phyloP scores from a whole-genome alignment of 768 basidiomycete genomes.

The Naganishia kalamii region DNA sequence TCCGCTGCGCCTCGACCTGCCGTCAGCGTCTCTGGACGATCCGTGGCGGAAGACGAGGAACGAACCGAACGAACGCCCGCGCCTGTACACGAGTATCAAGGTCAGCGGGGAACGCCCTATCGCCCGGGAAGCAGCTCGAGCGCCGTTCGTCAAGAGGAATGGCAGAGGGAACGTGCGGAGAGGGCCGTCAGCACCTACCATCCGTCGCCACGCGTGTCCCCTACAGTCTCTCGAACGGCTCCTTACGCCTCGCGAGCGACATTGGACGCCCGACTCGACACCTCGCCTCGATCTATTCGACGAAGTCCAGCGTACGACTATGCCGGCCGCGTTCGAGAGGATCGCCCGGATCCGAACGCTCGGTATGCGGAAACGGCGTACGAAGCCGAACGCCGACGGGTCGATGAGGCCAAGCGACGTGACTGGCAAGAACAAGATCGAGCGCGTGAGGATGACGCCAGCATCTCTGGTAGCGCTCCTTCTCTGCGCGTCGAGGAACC shows the following conservation, averaged over 20 bases:
- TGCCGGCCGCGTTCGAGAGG: neutral
- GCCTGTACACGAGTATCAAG: conserved; percentile 24
- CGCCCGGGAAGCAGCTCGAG: conserved; percentile 18
- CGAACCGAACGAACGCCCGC: conserved; percentile 27
- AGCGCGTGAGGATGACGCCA: conserved; percentile 14
- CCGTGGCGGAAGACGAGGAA: neutral
- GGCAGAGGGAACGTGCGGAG: conserved; percentile 34
- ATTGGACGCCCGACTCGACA: neutral
- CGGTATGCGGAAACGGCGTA: conserved; percentile 52
- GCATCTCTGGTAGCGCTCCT: neutral
- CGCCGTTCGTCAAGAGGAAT: conserved; percentile 1
- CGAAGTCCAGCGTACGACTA: neutral
- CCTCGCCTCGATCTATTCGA: neutral
- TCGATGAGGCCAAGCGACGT: conserved; percentile 31
- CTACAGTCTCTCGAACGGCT: neutral
- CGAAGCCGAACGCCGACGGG: conserved; percentile 45
- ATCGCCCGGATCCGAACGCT: no score
- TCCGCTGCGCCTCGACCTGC: conserved; percentile 28
- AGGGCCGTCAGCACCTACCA: conserved; percentile 51
- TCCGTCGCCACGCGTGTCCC: conserved; percentile 1
- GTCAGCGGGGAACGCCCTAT: conserved; percentile 18
- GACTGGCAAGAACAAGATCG: conserved; percentile 29
- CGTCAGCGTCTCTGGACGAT: conserved; percentile 30
- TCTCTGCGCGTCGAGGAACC: neutral
- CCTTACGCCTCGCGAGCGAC: neutral